A percentile compares a stretch with the other conserved stretches of the same genome.
Evolutionary conservation across 441 rosid species (phyloP).

Genomic region (Pelargonium cotyledonis): DNA sequence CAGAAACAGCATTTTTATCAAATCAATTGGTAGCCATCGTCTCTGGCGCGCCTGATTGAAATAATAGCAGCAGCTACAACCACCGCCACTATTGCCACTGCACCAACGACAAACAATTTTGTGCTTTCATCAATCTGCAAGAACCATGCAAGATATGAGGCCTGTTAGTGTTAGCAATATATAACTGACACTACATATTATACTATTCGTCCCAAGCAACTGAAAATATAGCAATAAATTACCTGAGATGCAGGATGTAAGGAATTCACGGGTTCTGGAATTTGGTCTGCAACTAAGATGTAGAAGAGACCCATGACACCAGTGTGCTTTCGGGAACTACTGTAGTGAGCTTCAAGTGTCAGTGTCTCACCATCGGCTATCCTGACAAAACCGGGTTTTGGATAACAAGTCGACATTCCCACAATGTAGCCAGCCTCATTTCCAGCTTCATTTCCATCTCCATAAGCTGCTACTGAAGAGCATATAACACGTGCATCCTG

Average conservation of each 20-base stretch:
- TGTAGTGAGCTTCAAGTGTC: constrained; percentile 60
- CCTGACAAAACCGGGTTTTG: constrained; percentile 52
- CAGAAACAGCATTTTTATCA: constrained; percentile 16
- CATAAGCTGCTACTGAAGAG: constrained; percentile 54
- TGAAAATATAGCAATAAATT: constrained; percentile 16
- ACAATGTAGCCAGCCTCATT: constrained; percentile 81
- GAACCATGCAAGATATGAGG: too few relatives aligned
- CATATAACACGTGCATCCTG: constrained; percentile 61
- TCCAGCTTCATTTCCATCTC: constrained; percentile 68
- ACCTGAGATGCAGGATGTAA: constrained; percentile 30
- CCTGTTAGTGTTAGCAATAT: too few relatives aligned
- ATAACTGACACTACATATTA: too few relatives aligned
- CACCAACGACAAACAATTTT: constrained; percentile 21
- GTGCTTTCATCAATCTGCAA: constrained; percentile 19
- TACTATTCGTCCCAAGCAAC: too few relatives aligned
- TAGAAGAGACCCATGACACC: constrained; percentile 89
- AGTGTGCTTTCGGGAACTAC: constrained; percentile 38
- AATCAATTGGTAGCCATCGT: constrained; percentile 40
- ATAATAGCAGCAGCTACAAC: constrained; percentile 24
- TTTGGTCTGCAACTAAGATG: constrained; percentile 50
- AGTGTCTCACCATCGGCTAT: constrained; percentile 49
- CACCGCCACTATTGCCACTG: constrained; percentile 27
- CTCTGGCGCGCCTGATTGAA: constrained; percentile 25
- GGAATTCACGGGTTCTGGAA: constrained; percentile 27
- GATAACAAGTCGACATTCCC: constrained; percentile 89